A percentile compares a stretch with the other conserved stretches of the same genome.
These are phyloP conservation scores for Eucalyptus sp. DNA, from an alignment of 345 rosid species.

Conservation along the genomic window DNA sequence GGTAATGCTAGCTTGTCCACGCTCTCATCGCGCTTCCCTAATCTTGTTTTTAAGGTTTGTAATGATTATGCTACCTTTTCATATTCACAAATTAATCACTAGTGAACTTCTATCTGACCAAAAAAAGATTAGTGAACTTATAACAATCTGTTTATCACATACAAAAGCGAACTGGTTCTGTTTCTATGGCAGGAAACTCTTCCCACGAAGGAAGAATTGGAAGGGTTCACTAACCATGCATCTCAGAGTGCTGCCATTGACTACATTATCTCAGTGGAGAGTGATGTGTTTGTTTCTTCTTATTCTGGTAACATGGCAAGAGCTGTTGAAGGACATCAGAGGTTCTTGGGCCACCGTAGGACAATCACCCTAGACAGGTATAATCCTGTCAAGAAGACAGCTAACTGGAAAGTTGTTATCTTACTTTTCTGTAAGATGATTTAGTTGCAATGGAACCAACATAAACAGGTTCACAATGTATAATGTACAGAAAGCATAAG, in stretches of 20 bases:
- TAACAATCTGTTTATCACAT: neutral
- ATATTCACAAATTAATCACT: neutral
- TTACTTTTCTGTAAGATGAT: neutral
- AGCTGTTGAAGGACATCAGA: constrained; percentile 93
- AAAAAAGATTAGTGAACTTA: neutral
- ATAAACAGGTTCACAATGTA: neutral
- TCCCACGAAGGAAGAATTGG: constrained; percentile 47
- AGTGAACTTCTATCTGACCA: neutral
- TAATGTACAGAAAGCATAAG: neutral
- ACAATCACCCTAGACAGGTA: constrained; percentile 86
- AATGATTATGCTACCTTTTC: neutral
- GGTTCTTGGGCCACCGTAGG: constrained; percentile 79
- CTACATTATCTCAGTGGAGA: constrained; percentile 76
- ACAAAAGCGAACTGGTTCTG: neutral
- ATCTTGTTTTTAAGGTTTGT: constrained; percentile 71
- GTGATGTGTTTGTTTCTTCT: constrained; percentile 82
- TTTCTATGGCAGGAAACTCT: constrained; percentile 45
- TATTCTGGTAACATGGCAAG: constrained; percentile 97
- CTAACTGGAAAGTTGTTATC: neutral
- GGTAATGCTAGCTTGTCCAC: constrained; percentile 56
- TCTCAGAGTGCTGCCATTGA: constrained; percentile 91
- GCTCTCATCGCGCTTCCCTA: constrained; percentile 60
- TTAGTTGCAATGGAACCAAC: neutral
- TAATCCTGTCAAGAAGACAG: neutral
- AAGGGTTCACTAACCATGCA: constrained; percentile 50